A percentile compares a stretch with the other conserved stretches of the same genome.
These are phyloP conservation scores for Phytopythium vexans DNA, from an alignment of 352 stramenopile species.

Conservation along the genomic window DNA sequence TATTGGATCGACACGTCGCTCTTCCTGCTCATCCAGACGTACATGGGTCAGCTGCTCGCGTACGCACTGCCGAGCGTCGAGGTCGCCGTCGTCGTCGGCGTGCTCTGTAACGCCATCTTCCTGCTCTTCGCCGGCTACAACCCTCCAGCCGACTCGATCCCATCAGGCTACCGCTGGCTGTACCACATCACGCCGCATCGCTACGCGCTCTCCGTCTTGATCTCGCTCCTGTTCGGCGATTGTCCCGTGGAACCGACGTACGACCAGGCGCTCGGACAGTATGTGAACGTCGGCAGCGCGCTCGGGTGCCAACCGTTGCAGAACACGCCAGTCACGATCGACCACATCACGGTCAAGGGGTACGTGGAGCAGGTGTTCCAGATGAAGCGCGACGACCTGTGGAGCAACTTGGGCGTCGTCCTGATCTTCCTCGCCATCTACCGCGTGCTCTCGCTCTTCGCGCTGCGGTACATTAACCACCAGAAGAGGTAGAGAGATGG, in stretches of 20 bases:
- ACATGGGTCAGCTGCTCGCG: conserved; percentile 28
- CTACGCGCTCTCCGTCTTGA: conserved; percentile 25
- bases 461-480: conserved; percentile 41
- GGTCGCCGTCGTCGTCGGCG: conserved; percentile 25
- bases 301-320: conserved; percentile 31
- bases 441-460: conserved; percentile 30
- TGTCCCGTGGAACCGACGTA: conserved; percentile 23
- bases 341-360: conserved; percentile 24
- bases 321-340: conserved; percentile 19
- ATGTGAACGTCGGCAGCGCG: conserved; percentile 15
- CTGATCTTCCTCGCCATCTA: conserved; percentile 30
- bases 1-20: conserved; percentile 36
- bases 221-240: conserved; percentile 19
- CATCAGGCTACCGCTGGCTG: conserved; percentile 41
- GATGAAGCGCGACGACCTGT: conserved; percentile 31
- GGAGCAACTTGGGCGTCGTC: conserved; percentile 23
- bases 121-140: conserved; percentile 65
- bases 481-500: conserved; percentile 24
- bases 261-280: conserved; percentile 15
- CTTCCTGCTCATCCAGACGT: conserved; percentile 35
- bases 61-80: conserved; percentile 32
- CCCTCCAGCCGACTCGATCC: conserved; percentile 34
- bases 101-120: conserved; percentile 51
- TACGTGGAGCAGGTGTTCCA: conserved; percentile 30
- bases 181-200: conserved; percentile 33